A percentile compares a stretch with the other conserved stretches of the same genome.
These are phyloP conservation scores for Podospora australis DNA, from an alignment of 495 filamentous ascomycete genomes.

Conservation along the genomic window DNA sequence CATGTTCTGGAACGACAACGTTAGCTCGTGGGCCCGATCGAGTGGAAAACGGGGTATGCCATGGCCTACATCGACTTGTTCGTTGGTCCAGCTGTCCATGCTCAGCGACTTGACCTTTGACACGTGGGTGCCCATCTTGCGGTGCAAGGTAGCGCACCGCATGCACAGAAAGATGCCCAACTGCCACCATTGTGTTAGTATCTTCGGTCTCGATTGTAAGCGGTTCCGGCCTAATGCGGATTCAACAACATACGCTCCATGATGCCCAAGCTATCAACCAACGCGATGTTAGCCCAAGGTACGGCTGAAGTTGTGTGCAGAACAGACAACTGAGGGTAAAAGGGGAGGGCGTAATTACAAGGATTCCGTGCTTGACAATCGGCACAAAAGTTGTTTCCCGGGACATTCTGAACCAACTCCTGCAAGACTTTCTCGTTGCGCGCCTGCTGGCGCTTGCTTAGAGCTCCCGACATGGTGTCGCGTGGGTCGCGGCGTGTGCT, in stretches of 20 bases:
- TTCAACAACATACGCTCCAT: constrained; percentile 74
- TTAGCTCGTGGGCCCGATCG: constrained; percentile 16
- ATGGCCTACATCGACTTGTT: constrained; percentile 82
- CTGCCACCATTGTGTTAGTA: constrained; percentile 38
- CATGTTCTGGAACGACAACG: constrained; percentile 65
- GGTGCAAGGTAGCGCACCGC: constrained; percentile 92
- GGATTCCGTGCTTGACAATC: constrained; percentile 90
- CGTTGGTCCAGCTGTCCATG: constrained; percentile 93
- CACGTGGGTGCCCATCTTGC: constrained; percentile 94
- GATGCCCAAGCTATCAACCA: constrained; percentile 79
- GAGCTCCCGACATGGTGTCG: constrained; percentile 42
- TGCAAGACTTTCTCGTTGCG: constrained; percentile 91
- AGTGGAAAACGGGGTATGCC: background rate
- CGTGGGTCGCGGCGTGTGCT: no score
- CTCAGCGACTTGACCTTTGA: constrained; percentile 97
- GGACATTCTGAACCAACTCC: constrained; percentile 78
- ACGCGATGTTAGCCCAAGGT: constrained; percentile 13
- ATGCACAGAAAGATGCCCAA: constrained; percentile 95
- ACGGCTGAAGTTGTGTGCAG: background rate
- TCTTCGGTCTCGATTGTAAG: background rate
- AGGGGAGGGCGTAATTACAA: constrained; percentile 54
- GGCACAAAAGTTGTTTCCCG: constrained; percentile 91
- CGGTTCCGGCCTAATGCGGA: background rate
- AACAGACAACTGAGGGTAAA: background rate
- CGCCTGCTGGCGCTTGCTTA: constrained; percentile 91